phyloP scores from a whole-genome alignment of 495 filamentous ascomycete genomes.

The Chaetomium tenue region DNA sequence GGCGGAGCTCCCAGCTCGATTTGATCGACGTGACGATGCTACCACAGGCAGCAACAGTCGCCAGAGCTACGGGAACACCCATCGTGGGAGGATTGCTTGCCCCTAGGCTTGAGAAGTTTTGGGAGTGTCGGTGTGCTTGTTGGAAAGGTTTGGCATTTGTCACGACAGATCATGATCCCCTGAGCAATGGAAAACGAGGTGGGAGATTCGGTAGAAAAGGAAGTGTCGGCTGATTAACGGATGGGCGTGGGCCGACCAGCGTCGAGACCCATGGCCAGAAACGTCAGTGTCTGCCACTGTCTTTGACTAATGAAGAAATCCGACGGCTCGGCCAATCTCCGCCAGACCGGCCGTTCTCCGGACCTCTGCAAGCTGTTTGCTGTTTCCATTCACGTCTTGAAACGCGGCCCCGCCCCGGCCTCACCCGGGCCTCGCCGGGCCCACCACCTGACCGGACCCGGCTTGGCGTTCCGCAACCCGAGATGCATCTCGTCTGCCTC shows the following conservation, averaged over 20 bases:
- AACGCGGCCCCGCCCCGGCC: constrained; percentile 8
- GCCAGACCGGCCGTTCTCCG: background rate
- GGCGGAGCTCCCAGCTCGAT: constrained; percentile 30
- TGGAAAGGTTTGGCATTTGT: background rate
- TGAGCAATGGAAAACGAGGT: too few relatives aligned
- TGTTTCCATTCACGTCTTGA: background rate
- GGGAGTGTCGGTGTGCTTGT: background rate
- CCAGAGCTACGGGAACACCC: constrained; percentile 25
- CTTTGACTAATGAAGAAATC: background rate
- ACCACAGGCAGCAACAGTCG: constrained; percentile 28
- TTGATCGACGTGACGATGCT: constrained; percentile 33
- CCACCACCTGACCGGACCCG: constrained; percentile 1
- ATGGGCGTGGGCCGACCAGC: background rate
- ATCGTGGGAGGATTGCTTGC: constrained; percentile 14
- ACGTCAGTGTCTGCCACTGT: background rate
- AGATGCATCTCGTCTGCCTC: background rate
- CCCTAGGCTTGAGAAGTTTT: background rate
- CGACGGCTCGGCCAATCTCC: background rate
- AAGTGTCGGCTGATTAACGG: background rate
- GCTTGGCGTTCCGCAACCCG: constrained; percentile 8
- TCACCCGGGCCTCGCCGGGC: background rate
- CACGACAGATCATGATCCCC: background rate
- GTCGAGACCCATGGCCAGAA: background rate
- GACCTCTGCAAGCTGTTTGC: background rate
- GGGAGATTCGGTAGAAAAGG: constrained; percentile 14